Conservation (phyloP, 306 rosid species). For the Quercus suber region DNA sequence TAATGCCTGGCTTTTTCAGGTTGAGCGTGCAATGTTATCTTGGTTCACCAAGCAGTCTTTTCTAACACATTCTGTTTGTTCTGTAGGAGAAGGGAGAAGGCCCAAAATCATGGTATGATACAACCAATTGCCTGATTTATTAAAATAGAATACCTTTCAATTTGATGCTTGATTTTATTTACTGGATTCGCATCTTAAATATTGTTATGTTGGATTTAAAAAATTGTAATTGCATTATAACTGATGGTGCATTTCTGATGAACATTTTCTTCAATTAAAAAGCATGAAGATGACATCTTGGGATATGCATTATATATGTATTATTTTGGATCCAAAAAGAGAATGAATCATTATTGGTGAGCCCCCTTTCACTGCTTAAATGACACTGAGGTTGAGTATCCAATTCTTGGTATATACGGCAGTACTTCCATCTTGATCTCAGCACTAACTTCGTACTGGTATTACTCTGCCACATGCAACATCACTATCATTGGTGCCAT, state of each 20-base stretch:
- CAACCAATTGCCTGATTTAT: neutral
- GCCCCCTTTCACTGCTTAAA: neutral
- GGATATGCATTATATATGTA: neutral
- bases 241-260: neutral
- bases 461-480: neutral
- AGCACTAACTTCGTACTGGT: neutral
- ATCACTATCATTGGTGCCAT: neutral
- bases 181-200: neutral
- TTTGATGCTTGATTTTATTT: neutral
- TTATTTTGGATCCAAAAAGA: neutral
- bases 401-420: neutral
- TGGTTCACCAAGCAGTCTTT: constrained; percentile 13
- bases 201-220: neutral
- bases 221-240: neutral
- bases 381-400: neutral
- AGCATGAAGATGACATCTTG: neutral
- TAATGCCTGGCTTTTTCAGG: constrained; percentile 12
- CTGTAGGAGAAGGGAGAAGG: constrained; percentile 58
- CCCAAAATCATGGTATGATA: constrained; percentile 59
- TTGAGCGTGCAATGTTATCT: neutral
- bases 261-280: neutral
- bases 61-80: constrained; percentile 29
- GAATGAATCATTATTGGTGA: neutral
- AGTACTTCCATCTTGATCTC: neutral
- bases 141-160: neutral